Evolutionary conservation across 1,284 basidiomycete species (phyloP), one percentile per base, ranked within the genome.

Genomic region (Hymenochaete sp.): DNA sequence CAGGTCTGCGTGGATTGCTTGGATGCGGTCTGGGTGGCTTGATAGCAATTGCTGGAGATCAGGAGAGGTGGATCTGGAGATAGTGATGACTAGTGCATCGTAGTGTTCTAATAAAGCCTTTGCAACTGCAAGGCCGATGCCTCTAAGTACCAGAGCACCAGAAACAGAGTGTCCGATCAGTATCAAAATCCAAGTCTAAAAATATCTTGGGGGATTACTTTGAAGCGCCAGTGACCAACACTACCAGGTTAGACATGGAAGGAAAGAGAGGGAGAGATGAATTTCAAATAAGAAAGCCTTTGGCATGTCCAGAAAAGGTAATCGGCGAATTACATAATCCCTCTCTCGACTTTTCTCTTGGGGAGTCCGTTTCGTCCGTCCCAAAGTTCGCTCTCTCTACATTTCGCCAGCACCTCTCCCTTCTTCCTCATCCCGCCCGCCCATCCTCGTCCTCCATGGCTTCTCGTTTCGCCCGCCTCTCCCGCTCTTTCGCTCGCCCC

Each of bases 121-220:
- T 29, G 82, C 73, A 46, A 82, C 72, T 14, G 82, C 85, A 38
- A 93, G 75, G 2, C 91, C 91, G 47, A 95, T 79, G 26, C 91
- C 91, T 68, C 86, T 86, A 32, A 29, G 32, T 40, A 43, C 31
- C 36, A 26, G n/a, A n/a, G n/a, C 36, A 4, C 28, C 24, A 36
- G 41, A 35, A 9, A 36, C 28, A 14, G 14, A 43, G 19, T 33
- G 14, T 31, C 14, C n/a, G n/a, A n/a, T n/a, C n/a, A n/a, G n/a
- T n/a, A n/a, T n/a, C 14, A 31, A 10, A 10, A 14, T 31, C 28
- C 10, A 31, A 31, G 28, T 9, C 10, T 31, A 37, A 38, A 42
- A 28, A 19, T 26, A 31, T 18, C 38, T 25, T n/a, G n/a, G n/a
- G n/a, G n/a, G 2, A 4, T 57, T 57, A 84, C 83, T 72, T 86